Base-by-base conservation (phyloP, 768 basidiomycete species). In the Mrakia blollopis region DNA sequence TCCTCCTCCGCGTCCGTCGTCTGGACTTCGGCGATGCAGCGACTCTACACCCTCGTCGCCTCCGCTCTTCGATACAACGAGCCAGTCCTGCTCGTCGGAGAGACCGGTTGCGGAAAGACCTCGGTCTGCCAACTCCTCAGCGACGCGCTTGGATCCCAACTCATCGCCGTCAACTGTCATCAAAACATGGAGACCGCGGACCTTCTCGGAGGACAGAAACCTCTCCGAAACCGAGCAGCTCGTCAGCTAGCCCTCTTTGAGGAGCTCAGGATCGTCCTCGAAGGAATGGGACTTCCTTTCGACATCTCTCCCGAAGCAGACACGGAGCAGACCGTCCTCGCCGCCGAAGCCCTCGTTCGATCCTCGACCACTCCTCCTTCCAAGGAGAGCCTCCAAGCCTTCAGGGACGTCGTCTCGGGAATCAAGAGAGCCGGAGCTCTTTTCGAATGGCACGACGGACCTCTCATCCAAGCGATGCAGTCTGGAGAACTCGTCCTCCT, bases 161-260 rank as follows among this genome's bases (percentile, higher is more conserved):
- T 99, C 37, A 85, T 90, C 80, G 86, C 89, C 6, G 88, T 99
- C 79, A 98, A 93, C 80, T 98, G 97, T 81, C 97, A 99, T 82
- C 94, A 97, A 83, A 98, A 97, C 81, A 98, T 95, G 37, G 97
- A 99, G 85, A 97, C 96, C 0, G 93, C 95, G 16, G 97, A 99
- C 82, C 86, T 99, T 32, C 92, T 98, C 71, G 97, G 97, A 28
- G 92, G 94, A 52, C 88, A 97, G 79, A 78, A 75, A 61, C 73
- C 72, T 25, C 57, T 77, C 39, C 71, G 76, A 54, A 77, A 77
- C 65, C 76, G 76, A 47, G 76, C 76, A 8, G 70, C 72, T 54
- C 62, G 71, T 25, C 76, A 77, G 41, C 47, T 65, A 50, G 72
- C 60, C 21, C 72, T 77, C 28, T 44, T 77, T n/a, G 72, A 32